phyloP scores from a whole-genome alignment of 2,329 filamentous ascomycete genomes.

The Decorospora gaudefroyi region DNA sequence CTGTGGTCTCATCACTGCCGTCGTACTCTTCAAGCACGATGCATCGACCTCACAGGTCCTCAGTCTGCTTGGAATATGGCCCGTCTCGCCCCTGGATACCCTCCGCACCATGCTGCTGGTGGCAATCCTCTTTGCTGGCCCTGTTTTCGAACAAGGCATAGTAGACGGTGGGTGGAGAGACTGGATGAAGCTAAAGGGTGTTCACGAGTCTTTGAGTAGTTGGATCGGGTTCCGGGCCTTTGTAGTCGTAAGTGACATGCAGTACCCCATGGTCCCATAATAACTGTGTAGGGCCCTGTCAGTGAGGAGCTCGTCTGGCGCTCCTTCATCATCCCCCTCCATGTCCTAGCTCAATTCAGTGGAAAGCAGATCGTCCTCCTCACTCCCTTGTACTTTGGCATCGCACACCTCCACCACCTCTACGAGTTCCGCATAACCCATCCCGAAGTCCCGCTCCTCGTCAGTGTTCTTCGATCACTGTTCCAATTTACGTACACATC shows the following conservation, averaged over 20 bases:
- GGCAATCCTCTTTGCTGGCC: constrained; percentile 77
- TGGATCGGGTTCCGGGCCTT: constrained; percentile 88
- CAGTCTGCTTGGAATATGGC: constrained; percentile 80
- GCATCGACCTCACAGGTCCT: constrained; percentile 60
- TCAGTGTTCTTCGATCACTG: constrained; percentile 70
- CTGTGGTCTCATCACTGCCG: constrained; percentile 68
- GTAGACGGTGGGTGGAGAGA: constrained; percentile 70
- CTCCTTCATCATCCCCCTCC: constrained; percentile 79
- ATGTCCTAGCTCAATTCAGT: constrained; percentile 67
- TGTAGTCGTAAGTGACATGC: constrained; percentile 67
- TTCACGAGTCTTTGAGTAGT: constrained; percentile 64
- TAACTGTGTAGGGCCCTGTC: constrained; percentile 65
- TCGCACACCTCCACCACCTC: constrained; percentile 93
- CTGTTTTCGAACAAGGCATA: constrained; percentile 77
- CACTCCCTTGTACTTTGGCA: constrained; percentile 86
- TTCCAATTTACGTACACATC: constrained; percentile 91
- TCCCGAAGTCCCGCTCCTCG: constrained; percentile 66
- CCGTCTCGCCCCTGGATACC: constrained; percentile 68
- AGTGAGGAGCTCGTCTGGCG: constrained; percentile 96
- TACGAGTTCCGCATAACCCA: constrained; percentile 89
- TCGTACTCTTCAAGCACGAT: constrained; percentile 64
- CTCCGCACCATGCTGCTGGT: constrained; percentile 70
- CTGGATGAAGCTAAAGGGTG: constrained; percentile 62
- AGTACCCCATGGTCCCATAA: background rate
- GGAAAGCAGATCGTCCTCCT: constrained; percentile 70